Conservation (phyloP, 352 stramenopile species). For the Phytophthora hibernalis region DNA sequence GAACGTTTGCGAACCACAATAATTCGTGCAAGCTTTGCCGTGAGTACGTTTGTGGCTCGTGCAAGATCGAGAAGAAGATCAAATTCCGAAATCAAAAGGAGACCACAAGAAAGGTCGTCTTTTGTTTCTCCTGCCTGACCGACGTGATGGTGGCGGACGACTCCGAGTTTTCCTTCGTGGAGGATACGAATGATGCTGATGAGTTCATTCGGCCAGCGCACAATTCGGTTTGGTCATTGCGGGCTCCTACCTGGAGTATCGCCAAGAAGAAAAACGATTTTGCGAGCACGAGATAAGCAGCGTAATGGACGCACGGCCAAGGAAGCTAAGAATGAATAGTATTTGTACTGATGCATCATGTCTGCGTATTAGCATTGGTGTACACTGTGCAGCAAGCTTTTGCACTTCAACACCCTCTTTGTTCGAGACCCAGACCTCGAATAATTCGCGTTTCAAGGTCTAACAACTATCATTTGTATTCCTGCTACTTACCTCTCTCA, state of each 20-base stretch:
- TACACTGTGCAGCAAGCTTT: too few species aligned
- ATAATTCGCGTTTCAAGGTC: not conserved
- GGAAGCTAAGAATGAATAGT: not conserved
- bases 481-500: not conserved
- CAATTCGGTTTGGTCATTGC: conserved; percentile 20
- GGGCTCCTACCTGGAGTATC: conserved; percentile 20
- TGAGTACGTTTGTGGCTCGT: conserved; percentile 35
- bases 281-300: conserved; percentile 26
- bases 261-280: conserved; percentile 26
- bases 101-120: conserved; percentile 35
- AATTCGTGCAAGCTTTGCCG: conserved; percentile 37
- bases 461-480: not conserved
- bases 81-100: conserved; percentile 31
- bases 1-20: conserved; percentile 19
- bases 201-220: conserved; percentile 2
- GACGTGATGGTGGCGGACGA: conserved; percentile 21
- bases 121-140: conserved; percentile 42
- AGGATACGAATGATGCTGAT: not conserved
- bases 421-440: conserved; percentile 1
- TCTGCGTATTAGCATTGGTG: too few species aligned
- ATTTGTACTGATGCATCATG: too few species aligned
- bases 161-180: conserved; percentile 21
- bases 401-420: conserved; percentile 22
- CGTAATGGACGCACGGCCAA: not conserved
- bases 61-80: conserved; percentile 39